These are phyloP conservation scores for Monosporozyma solicola DNA, from an alignment of 805 yeast species.

Conservation along the genomic window DNA sequence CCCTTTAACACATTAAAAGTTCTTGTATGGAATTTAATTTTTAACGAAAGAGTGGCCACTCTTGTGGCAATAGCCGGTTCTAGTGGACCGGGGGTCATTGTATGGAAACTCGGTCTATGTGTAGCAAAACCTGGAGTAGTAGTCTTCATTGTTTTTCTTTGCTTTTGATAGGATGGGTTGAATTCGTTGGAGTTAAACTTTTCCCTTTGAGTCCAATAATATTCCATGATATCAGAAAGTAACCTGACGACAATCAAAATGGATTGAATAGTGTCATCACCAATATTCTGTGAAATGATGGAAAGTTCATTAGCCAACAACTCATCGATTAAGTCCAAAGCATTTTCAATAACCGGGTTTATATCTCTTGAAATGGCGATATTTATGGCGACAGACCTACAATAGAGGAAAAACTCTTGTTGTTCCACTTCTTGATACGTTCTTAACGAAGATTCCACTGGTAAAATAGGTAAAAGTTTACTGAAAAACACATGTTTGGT, in stretches of 20 bases:
- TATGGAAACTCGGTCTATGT: constrained; percentile 27
- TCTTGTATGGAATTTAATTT: constrained; percentile 24
- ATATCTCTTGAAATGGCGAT: constrained; percentile 8
- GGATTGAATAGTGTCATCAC: constrained; percentile 19
- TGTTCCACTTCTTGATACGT: constrained; percentile 14
- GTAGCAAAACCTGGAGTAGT: constrained; percentile 28
- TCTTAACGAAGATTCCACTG: constrained; percentile 7
- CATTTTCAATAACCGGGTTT: constrained; percentile 8
- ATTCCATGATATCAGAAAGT: constrained; percentile 32
- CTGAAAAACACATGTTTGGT: constrained; percentile 18
- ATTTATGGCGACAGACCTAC: constrained; percentile 9
- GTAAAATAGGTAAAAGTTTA: constrained; percentile 13
- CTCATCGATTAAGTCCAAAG: constrained; percentile 5
- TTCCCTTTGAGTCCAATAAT: constrained; percentile 28
- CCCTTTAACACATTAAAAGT: constrained; percentile 25
- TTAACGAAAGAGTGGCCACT: constrained; percentile 21
- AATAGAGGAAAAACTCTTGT: constrained; percentile 7
- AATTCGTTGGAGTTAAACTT: constrained; percentile 11
- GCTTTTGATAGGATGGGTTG: constrained; percentile 12
- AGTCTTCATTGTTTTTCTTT: constrained; percentile 15
- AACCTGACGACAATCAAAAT: constrained; percentile 32
- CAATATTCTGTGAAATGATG: constrained; percentile 3
- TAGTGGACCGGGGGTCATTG: constrained; percentile 25
- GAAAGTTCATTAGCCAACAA: constrained; percentile 4
- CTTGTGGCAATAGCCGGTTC: constrained; percentile 13